Evolutionary conservation across 2,329 filamentous ascomycete genomes (phyloP).

Genomic region (Diaporthe eres): DNA sequence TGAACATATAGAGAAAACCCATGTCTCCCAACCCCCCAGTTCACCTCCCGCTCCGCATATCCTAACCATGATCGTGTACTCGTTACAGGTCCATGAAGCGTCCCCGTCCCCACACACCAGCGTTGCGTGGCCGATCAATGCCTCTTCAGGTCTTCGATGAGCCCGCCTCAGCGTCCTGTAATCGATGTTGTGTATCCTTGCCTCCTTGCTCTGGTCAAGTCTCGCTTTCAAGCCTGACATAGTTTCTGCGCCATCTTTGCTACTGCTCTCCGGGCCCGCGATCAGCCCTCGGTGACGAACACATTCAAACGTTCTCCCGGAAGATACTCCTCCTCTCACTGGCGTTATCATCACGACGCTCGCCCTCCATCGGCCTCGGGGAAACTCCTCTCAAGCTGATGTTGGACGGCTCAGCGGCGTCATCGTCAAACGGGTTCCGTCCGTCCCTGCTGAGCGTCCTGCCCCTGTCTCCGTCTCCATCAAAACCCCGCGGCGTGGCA

Average conservation of each 20-base stretch:
- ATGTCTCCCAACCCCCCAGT: background rate
- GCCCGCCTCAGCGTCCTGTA: background rate
- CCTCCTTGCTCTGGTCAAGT: background rate
- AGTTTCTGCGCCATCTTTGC: background rate
- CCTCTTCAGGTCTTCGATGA: background rate
- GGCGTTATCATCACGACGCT: slow-evolving; percentile 53
- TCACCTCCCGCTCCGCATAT: background rate
- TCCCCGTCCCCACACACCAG: background rate
- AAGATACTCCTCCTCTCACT: slow-evolving; percentile 78
- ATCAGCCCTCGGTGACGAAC: background rate
- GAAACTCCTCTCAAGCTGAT: slow-evolving; percentile 79
- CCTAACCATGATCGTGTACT: slow-evolving; percentile 31
- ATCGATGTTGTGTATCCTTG: background rate
- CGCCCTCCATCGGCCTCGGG: slow-evolving; percentile 77
- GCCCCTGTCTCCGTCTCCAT: slow-evolving; percentile 52
- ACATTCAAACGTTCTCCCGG: slow-evolving; percentile 73
- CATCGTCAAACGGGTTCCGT: slow-evolving; percentile 80
- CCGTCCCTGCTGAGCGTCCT: slow-evolving; percentile 58
- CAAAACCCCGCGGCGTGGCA: slow-evolving; percentile 51
- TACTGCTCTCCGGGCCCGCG: background rate
- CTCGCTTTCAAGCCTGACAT: background rate
- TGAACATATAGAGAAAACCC: slow-evolving; percentile 19
- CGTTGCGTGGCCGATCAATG: background rate
- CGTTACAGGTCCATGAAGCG: background rate
- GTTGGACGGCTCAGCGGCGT: slow-evolving; percentile 72